Evolutionary conservation across 1,284 basidiomycete species (phyloP).

Genomic region (Athelia psychrophila): DNA sequence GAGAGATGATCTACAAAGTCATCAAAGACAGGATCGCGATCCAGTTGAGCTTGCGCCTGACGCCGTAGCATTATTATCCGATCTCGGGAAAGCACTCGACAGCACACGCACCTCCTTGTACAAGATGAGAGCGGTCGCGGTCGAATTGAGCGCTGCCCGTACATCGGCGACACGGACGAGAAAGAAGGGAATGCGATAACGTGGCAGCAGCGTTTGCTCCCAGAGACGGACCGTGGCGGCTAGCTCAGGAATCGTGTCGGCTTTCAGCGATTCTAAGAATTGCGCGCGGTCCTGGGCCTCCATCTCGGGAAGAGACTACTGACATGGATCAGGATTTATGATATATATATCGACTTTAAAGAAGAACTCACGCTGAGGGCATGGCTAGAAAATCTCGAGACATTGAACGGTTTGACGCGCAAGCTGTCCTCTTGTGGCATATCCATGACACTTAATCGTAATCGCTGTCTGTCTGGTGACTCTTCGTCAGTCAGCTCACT

Average conservation of each 20-base stretch:
- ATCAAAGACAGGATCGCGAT: not conserved
- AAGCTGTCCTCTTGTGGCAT: not conserved
- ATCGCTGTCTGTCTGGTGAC: not conserved
- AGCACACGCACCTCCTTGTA: slow-evolving; percentile 5
- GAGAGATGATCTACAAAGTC: not conserved
- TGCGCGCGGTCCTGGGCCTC: not conserved
- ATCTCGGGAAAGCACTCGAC: not conserved
- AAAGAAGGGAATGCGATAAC: not conserved
- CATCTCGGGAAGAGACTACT: not conserved
- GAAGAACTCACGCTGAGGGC: not conserved
- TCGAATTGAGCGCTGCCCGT: not conserved
- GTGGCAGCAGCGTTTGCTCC: not conserved
- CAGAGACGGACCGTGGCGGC: not conserved
- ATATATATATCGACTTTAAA: not conserved
- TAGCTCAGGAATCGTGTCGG: not conserved
- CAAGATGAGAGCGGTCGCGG: slow-evolving; percentile 1
- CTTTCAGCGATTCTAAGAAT: not conserved
- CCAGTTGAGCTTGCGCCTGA: not conserved
- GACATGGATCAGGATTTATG: not conserved
- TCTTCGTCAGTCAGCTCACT: not conserved
- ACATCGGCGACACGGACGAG: not conserved
- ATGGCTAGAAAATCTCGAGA: not conserved
- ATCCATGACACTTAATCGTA: not conserved
- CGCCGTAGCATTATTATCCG: not conserved
- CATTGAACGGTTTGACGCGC: not conserved